Base-by-base conservation (phyloP, 768 basidiomycete genomes). In the Boletus rufocinnamomeus region DNA sequence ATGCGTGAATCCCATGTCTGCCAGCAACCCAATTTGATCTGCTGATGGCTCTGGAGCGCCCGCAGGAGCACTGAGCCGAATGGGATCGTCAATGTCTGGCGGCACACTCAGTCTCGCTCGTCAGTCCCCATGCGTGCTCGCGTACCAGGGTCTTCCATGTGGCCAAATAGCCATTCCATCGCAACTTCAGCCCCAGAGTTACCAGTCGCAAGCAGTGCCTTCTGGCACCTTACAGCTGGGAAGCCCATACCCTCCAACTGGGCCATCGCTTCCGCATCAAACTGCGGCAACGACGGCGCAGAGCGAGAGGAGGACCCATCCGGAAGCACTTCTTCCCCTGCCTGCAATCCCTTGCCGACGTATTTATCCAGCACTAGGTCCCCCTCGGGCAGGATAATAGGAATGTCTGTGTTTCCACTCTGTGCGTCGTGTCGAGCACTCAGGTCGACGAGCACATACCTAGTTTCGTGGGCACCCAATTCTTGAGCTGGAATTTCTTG, bases 401-500 rank as follows among this genome's bases (percentile, higher is more conserved):
- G 95, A 35, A 98, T 91, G 61, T 97, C 96, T 95, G 63, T 19
- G 8, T 57, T 25, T 27, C 4, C 3, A 21, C n/a, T 28, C 21
- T 25, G 32, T 68, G 10, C 56, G 30, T 40, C 17, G 48, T 40
- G 43, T 48, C 50, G 2, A 52, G 19, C 1, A 45, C 4, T 11
- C n/a, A 27, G 3, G 7, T 41, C 3, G n/a, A 37, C 27, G 8
- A 44, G 30, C 8, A 69, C 84, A 19, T 61, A 93, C 94, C 93
- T 30, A 98, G 80, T 74, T 99, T 99, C 4, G 88, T 82, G 0
- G 97, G 97, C 1, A 99, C 93, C 97, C 97, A 98, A 64, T 94
- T 93, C 43, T 94, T 88, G 5, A 96, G 82, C 72, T 95, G 91
- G 77, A 97, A 98, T 66, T 96, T 96, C 69, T 91, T 92, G 44